Evolutionary conservation across 2,329 filamentous ascomycete species (phyloP), one percentile per base, ranked within the genome.

Genomic region (Fusarium torulosum): DNA sequence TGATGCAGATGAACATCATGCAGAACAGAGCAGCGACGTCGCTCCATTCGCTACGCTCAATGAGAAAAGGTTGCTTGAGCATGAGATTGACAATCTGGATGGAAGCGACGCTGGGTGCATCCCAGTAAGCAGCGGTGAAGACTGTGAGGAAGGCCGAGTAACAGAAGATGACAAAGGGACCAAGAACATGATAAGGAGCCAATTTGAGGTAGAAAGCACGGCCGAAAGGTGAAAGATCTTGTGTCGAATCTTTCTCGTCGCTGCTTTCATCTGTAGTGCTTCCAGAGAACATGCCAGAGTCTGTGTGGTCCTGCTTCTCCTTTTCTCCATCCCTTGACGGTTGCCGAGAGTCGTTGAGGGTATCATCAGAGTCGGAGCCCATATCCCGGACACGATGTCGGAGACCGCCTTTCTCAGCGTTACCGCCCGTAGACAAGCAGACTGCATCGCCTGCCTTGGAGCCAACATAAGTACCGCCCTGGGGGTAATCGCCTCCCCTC

Each of bases 141-240:
- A 61, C 33, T 1, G 33, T 21, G 3, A 61, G n/a, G 19, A 61
- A 54, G 0, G 58, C 21, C 3, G 58, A 61, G 27, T 61, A 61
- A 2, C 17, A 29, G 10, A 61, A 61, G 17, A 61, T 54, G 0
- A 41, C 33, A 1, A 61, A 61, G 1, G 58, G 46, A 1, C 58
- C 56, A 0, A 61, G 33, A 13, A 61, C 40, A 7, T 41, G 23
- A 3, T 61, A 61, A 0, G 58, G 58, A 3, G 58, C 58, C 1
- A 61, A 20, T 9, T 61, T 61, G 2, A 61, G 40, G 9, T 45
- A 61, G 6, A 61, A 61, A 0, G 58, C 56, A 11, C 56, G 55
- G 7, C 58, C 58, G 0, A 61, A 61, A 3, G 58, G 58, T 11
- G 58, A 61, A 0, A 61, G 8, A 41, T 53, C 37, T 0, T 19